Conservation (phyloP, 768 basidiomycete species). For the Boletus subparvulus region DNA sequence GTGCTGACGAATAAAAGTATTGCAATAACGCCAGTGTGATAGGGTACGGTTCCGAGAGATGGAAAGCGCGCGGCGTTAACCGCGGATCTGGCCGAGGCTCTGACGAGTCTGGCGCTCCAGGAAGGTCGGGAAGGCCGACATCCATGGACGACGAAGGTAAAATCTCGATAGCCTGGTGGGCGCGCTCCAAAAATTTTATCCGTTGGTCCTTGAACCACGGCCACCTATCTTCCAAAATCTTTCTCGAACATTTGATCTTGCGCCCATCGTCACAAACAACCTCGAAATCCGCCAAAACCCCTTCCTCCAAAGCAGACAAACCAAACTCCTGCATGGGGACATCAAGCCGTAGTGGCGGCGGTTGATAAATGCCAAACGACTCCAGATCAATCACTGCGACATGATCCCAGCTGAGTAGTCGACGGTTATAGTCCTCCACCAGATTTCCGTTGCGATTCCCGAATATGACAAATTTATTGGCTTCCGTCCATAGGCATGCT, state of each 20-base stretch:
- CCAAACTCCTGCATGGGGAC: slow-evolving; percentile 82
- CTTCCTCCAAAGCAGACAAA: slow-evolving; percentile 79
- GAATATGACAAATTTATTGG: slow-evolving; percentile 86
- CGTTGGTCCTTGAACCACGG: slow-evolving; percentile 88
- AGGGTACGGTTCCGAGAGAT: slow-evolving; percentile 86
- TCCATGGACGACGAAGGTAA: slow-evolving; percentile 63
- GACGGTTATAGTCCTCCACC: slow-evolving; percentile 90
- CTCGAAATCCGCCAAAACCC: slow-evolving; percentile 84
- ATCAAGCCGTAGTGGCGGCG: slow-evolving; percentile 65
- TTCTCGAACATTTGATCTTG: slow-evolving; percentile 77
- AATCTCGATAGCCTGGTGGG: slow-evolving; percentile 53
- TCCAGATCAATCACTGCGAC: slow-evolving; percentile 89
- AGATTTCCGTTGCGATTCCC: slow-evolving; percentile 87
- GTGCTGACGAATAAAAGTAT: slow-evolving; percentile 86
- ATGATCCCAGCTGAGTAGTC: slow-evolving; percentile 89
- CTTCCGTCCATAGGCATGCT: slow-evolving; percentile 81
- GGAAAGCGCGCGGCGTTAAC: slow-evolving; percentile 73
- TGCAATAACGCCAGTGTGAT: slow-evolving; percentile 87
- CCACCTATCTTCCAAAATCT: slow-evolving; percentile 89
- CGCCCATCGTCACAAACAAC: slow-evolving; percentile 90
- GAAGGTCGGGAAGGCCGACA: slow-evolving; percentile 60
- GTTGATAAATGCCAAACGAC: slow-evolving; percentile 94
- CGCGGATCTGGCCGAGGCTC: slow-evolving; percentile 71
- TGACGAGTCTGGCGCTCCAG: slow-evolving; percentile 47
- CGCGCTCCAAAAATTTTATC: slow-evolving; percentile 54